These are phyloP conservation scores for Xylariaceae sp. DNA, from an alignment of 2,329 filamentous ascomycete species.

Conservation along the genomic window DNA sequence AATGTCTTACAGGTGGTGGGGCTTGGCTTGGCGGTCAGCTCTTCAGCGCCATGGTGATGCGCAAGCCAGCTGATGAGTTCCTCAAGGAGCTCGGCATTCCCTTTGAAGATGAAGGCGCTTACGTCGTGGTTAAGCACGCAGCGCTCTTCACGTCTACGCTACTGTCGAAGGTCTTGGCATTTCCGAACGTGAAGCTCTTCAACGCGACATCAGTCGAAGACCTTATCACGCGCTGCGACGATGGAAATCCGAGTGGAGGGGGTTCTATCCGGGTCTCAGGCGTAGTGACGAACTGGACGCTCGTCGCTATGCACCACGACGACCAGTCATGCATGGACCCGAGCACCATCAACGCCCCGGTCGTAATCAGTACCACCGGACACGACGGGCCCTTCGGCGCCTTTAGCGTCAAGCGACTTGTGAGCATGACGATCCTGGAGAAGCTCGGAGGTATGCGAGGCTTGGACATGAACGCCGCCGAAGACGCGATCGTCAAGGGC, in stretches of 20 bases:
- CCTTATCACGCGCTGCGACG: constrained; percentile 71
- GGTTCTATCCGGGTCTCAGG: constrained; percentile 73
- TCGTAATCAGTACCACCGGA: constrained; percentile 85
- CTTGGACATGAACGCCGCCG: constrained; percentile 85
- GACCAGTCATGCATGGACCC: constrained; percentile 96
- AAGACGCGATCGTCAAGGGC: constrained; percentile 90
- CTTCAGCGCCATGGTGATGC: constrained; percentile 93
- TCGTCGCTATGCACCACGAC: constrained; percentile 82
- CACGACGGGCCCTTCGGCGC: constrained; percentile 90
- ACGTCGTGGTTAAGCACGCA: constrained; percentile 90
- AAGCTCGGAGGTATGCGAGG: constrained; percentile 89
- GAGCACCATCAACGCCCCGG: constrained; percentile 90
- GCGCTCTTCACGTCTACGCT: constrained; percentile 88
- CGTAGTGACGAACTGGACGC: constrained; percentile 94
- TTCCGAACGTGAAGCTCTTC: constrained; percentile 94
- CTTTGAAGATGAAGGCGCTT: constrained; percentile 84
- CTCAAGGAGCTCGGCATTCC: constrained; percentile 75
- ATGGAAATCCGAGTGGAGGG: constrained; percentile 32
- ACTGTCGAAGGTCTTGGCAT: constrained; percentile 73
- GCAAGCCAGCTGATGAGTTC: constrained; percentile 85
- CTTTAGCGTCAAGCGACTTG: constrained; percentile 86
- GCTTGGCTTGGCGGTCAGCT: constrained; percentile 93
- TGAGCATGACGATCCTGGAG: constrained; percentile 79
- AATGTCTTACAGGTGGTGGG: constrained; percentile 59
- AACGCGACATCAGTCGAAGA: constrained; percentile 93